Conservation (phyloP, 768 basidiomycete genomes). For the Crassisporium funariophilum region DNA sequence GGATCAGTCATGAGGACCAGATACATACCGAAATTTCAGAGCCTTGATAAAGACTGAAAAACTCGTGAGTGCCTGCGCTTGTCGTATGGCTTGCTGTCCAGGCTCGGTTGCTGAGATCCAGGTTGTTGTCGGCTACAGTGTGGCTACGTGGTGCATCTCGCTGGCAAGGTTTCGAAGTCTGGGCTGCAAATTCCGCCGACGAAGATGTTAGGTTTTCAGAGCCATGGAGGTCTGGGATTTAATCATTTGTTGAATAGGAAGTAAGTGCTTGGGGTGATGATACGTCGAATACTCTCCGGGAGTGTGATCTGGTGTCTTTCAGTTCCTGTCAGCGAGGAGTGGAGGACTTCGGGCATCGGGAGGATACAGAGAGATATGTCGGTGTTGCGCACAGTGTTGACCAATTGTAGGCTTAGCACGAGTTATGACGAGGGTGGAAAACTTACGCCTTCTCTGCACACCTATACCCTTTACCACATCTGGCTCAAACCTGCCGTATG, state of each 20-base stretch:
- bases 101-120: slow-evolving; percentile 21
- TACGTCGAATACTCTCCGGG: slow-evolving; percentile 48
- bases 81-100: slow-evolving; percentile 70
- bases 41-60: slow-evolving; percentile 61
- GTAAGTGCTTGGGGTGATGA: slow-evolving; percentile 60
- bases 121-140: neutral
- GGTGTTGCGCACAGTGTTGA: slow-evolving; percentile 58
- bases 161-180: neutral
- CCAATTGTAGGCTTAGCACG: neutral
- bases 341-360: slow-evolving; percentile 55
- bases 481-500: slow-evolving; percentile 86
- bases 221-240: slow-evolving; percentile 21
- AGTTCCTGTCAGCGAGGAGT: slow-evolving; percentile 7
- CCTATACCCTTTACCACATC: slow-evolving; percentile 83
- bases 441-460: slow-evolving; percentile 71
- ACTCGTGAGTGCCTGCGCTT: slow-evolving; percentile 56
- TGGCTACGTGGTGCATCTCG: neutral
- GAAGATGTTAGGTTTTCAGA: neutral
- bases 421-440: neutral
- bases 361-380: slow-evolving; percentile 83
- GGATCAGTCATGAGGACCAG: no score
- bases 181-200: neutral
- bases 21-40: slow-evolving; percentile 50
- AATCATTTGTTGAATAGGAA: slow-evolving; percentile 85
- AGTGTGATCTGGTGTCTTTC: slow-evolving; percentile 25